phyloP scores from a whole-genome alignment of 805 yeast species.

The Candida boleticola region DNA sequence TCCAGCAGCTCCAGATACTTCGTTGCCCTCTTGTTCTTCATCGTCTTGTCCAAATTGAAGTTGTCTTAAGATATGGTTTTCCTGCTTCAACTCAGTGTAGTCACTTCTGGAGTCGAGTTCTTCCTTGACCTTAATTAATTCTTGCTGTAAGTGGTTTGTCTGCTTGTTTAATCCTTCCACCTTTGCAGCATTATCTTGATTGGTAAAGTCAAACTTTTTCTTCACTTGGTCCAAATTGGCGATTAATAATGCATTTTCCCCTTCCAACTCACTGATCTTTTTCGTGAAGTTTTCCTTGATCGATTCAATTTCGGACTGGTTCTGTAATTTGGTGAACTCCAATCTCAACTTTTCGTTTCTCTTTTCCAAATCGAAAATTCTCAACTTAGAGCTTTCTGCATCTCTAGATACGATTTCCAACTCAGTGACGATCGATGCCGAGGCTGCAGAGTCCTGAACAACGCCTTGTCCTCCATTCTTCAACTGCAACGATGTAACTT shows the following conservation, averaged over 20 bases:
- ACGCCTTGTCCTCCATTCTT: conserved; percentile 41
- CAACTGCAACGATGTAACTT: conserved; percentile 61
- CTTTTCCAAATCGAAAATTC: conserved; percentile 69
- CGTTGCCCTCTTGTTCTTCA: conserved; percentile 23
- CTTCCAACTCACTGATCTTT: conserved; percentile 55
- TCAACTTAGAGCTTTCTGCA: conserved; percentile 64
- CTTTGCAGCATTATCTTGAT: conserved; percentile 28
- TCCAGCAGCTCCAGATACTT: conserved; percentile 25
- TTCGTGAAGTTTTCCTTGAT: conserved; percentile 42
- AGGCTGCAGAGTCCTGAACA: conserved; percentile 18
- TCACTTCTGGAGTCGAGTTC: conserved; percentile 56
- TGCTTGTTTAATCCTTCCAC: conserved; percentile 45
- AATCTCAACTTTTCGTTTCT: conserved; percentile 74
- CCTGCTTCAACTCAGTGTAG: conserved; percentile 79
- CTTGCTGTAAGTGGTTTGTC: conserved; percentile 44
- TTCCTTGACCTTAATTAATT: conserved; percentile 48
- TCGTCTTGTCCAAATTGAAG: conserved; percentile 65
- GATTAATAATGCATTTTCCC: conserved; percentile 63
- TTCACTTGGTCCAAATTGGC: conserved; percentile 57
- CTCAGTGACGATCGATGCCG: conserved; percentile 46
- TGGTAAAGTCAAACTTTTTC: conserved; percentile 19
- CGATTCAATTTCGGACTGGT: conserved; percentile 41
- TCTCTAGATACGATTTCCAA: conserved; percentile 72
- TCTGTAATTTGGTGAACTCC: conserved; percentile 56
- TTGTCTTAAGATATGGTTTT: conserved; percentile 66